A percentile compares a stretch with the other conserved stretches of the same genome.
These are phyloP conservation scores for Cryptosporidium parvum DNA, from an alignment of 169 alveolate genomes.

Conservation along the genomic window DNA sequence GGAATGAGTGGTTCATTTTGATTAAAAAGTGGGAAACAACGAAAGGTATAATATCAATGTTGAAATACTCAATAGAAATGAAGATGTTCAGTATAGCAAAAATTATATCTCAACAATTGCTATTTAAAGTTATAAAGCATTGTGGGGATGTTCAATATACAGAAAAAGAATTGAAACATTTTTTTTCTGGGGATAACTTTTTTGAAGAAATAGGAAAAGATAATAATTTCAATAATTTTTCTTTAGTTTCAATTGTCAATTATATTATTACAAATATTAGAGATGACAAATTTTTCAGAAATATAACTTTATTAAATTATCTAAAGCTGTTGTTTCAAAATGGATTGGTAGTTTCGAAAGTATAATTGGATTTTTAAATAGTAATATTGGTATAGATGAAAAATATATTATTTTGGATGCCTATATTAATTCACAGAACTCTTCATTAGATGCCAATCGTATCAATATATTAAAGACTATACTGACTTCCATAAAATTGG, in stretches of 20 bases:
- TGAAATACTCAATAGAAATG: slow-evolving; percentile 5
- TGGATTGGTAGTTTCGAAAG: neutral
- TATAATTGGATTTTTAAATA: slow-evolving; percentile 1
- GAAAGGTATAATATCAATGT: slow-evolving; percentile 4
- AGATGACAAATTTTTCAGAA: slow-evolving; percentile 10
- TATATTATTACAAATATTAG: neutral
- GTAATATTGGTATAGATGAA: neutral
- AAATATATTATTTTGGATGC: slow-evolving; percentile 15
- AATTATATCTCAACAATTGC: neutral
- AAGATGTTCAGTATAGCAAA: slow-evolving; percentile 28
- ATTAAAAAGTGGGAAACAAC: slow-evolving; percentile 10
- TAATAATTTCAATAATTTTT: slow-evolving; percentile 1
- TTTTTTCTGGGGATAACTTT: neutral
- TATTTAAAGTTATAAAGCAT: neutral
- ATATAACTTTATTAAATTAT: neutral
- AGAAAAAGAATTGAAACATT: neutral
- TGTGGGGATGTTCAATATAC: neutral
- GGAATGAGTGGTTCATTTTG: slow-evolving; percentile 39
- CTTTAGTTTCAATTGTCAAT: slow-evolving; percentile 4
- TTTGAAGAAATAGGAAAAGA: slow-evolving; percentile 3
- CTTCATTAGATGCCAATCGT: neutral
- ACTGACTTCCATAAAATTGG: slow-evolving; percentile 19
- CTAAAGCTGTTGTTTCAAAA: neutral
- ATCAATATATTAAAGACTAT: slow-evolving; percentile 32
- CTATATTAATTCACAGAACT: neutral